Base-by-base conservation (phyloP, 2,329 filamentous ascomycete genomes). In the Remersonia thermophila region DNA sequence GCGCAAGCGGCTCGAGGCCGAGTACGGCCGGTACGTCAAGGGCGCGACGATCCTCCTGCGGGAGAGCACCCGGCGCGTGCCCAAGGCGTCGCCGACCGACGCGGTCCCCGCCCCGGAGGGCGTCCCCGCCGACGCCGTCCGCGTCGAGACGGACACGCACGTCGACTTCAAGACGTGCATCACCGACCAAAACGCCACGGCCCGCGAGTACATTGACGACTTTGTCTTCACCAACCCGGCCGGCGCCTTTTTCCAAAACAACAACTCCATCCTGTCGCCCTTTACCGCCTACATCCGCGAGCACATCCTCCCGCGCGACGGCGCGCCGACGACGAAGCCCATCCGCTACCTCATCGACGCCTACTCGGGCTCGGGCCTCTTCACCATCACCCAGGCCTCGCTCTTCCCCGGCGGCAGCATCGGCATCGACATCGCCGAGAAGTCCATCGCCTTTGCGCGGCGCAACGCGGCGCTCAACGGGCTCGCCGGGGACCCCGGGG, bases 191-290 rank as follows among this genome's bases (percentile, higher is more conserved):
- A 93, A 89, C 47, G 80, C 73, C 45, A 82, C 71, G 34, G 79
- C 83, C 3, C 87, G 82, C 20, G 91, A 98, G 59, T 95, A 93
- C 60, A 73, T 98, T 44, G 84, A 80, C 53, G 63, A 77, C 57
- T 91, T 81, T 63, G 66, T 78, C 53, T 94, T 98, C 63, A 79
- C 79, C 56, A 96, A 93, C 63, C 84, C 83, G 3, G 91, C 91
- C 9, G 87, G 87, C 41, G 77, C 84, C 35, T 98, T 98, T 66
- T 98, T 98, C 73, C 91, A 98, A 56, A 98, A 98, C 69, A 98
- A 98, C 71, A 96, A 96, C 67, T 93, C 86, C 37, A 96, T 98
- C 60, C 78, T 98, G 16, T 77, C 83, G 20, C 62, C 66, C 12
- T 93, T 96, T 60, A 93, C 86, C 11, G 70, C 76, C 47, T 94